Evolutionary conservation across 805 yeast species (phyloP), one percentile per base, ranked within the genome.

Genomic region (Wickerhamiella brachini): DNA sequence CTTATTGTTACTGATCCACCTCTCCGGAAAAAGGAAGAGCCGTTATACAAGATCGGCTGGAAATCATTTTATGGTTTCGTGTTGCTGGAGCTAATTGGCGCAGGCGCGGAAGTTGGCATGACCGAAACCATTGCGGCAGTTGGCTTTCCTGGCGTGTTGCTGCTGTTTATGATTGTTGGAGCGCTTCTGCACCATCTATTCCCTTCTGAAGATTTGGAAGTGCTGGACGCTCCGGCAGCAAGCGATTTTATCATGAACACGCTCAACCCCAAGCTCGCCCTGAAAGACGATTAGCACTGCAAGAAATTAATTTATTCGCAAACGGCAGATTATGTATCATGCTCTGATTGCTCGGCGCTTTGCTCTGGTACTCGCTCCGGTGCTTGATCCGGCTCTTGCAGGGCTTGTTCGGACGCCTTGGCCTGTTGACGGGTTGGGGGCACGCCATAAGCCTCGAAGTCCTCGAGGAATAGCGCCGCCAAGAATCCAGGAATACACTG

Each of bases 71-170:
- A 75, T 34, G 52, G 78, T 1, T 90, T 81, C 59, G 65, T 83
- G 0, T 49, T 63, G 0, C 67, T 86, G 18, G 80, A 85, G 53
- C 63, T 83, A 3, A 57, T 79, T 20, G 93, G 93, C 0, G 82
- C 82, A 49, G 83, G 76, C 1, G 83, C 79, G 0, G 97, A 94
- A 62, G 83, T 87, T 56, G 93, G 80, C 0, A 87, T 90, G 31
- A 84, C 95, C 0, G 77, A 81, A 62, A 86, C 96, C 0, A 79
- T 73, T 53, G 97, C 93, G 0, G 97, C 97, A 0, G 86, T 90
- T 31, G 97, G 95, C 2, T 90, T 93, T 62, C 97, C 98, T 0
- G 83, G 87, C 2, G 85, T 93, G 0, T 68, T 90, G 48, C 66
- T 90, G 60, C 53, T 73, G 2, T 74, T 80, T 49, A 89, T 85